A percentile compares a stretch with the other conserved stretches of the same genome.
Conservation (phyloP, 805 yeast genomes). For the Lachancea fermentati region DNA sequence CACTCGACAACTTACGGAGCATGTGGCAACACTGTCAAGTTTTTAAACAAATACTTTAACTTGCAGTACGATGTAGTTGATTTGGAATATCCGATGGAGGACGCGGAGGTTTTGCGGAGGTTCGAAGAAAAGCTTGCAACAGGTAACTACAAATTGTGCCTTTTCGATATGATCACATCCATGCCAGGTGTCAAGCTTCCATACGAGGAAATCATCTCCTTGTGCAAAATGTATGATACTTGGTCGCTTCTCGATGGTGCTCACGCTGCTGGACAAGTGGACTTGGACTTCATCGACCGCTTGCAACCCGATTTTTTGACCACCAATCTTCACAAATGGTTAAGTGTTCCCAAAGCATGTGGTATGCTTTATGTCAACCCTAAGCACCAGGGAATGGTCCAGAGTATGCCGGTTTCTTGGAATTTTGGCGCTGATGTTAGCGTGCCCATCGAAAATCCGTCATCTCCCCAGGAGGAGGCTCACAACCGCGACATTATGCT, state of each 20-base stretch:
- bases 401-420: conserved; percentile 56
- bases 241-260: conserved; percentile 68
- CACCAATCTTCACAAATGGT: conserved; percentile 69
- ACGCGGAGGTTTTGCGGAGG: conserved; percentile 35
- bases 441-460: conserved; percentile 8
- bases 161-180: conserved; percentile 56
- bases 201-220: conserved; percentile 39
- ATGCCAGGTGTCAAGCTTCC: conserved; percentile 62
- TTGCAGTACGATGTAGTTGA: conserved; percentile 35
- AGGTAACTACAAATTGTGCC: conserved; percentile 35
- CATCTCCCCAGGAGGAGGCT: conserved; percentile 13
- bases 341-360: conserved; percentile 49
- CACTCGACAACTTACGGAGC: conserved; percentile 50
- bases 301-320: conserved; percentile 55
- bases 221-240: conserved; percentile 43
- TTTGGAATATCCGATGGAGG: conserved; percentile 40
- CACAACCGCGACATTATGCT: conserved; percentile 26
- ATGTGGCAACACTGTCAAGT: conserved; percentile 47
- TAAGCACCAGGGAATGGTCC: conserved; percentile 44
- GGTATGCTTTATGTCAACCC: conserved; percentile 55
- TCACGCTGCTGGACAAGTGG: conserved; percentile 55
- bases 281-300: conserved; percentile 35
- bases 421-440: conserved; percentile 14
- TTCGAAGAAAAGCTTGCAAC: conserved; percentile 30
- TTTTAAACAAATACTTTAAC: conserved; percentile 32